These are phyloP conservation scores for Penicillium nordicum DNA, from an alignment of 2,329 filamentous ascomycete genomes.

Conservation along the genomic window DNA sequence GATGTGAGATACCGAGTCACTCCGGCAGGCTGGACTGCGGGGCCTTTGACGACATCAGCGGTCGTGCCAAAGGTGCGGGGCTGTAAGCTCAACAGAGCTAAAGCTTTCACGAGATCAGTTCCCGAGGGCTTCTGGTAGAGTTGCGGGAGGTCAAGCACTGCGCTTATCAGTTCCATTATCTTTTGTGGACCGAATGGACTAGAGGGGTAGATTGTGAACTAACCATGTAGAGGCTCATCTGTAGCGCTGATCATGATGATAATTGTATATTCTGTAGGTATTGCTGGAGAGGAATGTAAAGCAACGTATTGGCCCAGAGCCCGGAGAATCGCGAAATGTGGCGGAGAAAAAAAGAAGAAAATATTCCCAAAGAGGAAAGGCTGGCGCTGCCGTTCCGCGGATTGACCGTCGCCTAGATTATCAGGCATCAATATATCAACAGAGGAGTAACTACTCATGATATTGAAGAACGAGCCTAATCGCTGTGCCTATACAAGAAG, in stretches of 20 bases:
- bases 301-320: slow-evolving; percentile 1
- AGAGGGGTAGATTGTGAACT: slow-evolving; percentile 15
- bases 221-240: slow-evolving; percentile 41
- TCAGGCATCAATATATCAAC: slow-evolving; percentile 5
- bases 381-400: slow-evolving; percentile 27
- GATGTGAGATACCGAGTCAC: slow-evolving; percentile 47
- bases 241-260: slow-evolving; percentile 35
- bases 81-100: slow-evolving; percentile 64
- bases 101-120: slow-evolving; percentile 59
- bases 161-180: slow-evolving; percentile 34
- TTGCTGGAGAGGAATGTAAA: background rate
- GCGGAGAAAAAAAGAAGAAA: slow-evolving; percentile 25
- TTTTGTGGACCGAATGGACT: slow-evolving; percentile 15
- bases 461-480: background rate
- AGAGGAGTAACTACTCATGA: background rate
- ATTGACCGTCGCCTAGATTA: slow-evolving; percentile 17
- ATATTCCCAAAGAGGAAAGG: slow-evolving; percentile 36
- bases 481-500: background rate
- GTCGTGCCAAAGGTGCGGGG: slow-evolving; percentile 51
- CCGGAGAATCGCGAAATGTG: background rate
- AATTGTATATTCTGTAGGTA: background rate
- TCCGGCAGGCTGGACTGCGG: slow-evolving; percentile 39
- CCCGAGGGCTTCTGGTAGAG: slow-evolving; percentile 72
- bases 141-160: slow-evolving; percentile 75
- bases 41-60: slow-evolving; percentile 27